Conservation (phyloP, 305 asterid species). For the Fraxinus baroniana region DNA sequence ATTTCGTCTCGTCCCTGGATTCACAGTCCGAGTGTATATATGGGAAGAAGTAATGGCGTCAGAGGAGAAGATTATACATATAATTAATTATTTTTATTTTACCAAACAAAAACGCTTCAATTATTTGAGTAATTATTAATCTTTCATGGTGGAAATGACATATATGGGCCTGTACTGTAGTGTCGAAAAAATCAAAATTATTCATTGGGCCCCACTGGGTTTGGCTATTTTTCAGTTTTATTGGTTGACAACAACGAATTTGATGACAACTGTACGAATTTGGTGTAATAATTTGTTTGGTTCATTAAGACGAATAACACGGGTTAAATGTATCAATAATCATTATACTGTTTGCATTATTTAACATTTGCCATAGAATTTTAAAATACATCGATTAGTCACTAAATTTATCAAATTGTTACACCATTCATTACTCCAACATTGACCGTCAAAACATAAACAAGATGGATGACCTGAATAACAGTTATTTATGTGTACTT, state of each 20-base stretch:
- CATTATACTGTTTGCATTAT: not conserved
- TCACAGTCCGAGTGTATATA: constrained; percentile 10
- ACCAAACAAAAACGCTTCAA: not conserved
- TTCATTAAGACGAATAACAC: not conserved
- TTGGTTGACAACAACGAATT: too few relatives aligned
- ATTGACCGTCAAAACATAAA: too few relatives aligned
- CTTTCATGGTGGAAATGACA: not conserved
- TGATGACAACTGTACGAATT: not conserved
- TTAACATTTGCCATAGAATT: too few relatives aligned
- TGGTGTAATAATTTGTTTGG: not conserved
- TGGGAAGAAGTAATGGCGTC: constrained; percentile 23
- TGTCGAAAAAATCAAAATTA: not conserved
- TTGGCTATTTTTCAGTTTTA: not conserved
- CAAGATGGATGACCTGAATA: too few relatives aligned
- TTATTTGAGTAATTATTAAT: not conserved
- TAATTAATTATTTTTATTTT: too few relatives aligned
- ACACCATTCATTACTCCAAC: too few relatives aligned
- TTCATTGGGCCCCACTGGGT: not conserved
- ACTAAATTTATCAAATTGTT: too few relatives aligned
- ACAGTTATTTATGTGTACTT: too few relatives aligned
- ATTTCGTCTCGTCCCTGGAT: constrained; percentile 14
- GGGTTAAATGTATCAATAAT: too few relatives aligned
- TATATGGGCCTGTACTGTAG: not conserved
- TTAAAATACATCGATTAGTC: too few relatives aligned
- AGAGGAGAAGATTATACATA: constrained; percentile 10